These are phyloP conservation scores for Mycocentrospora acerina DNA, from an alignment of 2,329 filamentous ascomycete species.

Conservation along the genomic window DNA sequence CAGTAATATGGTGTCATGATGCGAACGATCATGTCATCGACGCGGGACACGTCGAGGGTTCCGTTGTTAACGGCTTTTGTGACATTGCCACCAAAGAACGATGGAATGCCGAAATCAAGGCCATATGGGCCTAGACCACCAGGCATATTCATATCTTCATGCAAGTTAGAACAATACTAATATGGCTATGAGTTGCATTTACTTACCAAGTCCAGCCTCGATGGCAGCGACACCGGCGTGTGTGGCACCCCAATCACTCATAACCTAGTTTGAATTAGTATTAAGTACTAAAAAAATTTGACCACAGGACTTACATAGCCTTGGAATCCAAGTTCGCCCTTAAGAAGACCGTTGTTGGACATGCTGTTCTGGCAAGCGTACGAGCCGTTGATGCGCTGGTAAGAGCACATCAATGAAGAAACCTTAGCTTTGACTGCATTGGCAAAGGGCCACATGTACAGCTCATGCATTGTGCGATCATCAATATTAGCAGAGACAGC, in stretches of 20 bases:
- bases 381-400: conserved; percentile 41
- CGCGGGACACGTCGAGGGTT: conserved; percentile 40
- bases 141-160: conserved; percentile 51
- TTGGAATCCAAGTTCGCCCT: conserved; percentile 55
- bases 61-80: conserved; percentile 45
- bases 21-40: conserved; percentile 51
- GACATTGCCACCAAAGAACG: conserved; percentile 50
- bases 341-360: conserved; percentile 53
- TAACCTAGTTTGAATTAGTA: no score
- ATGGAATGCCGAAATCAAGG: conserved; percentile 25
- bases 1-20: conserved; percentile 51
- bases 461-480: conserved; percentile 65
- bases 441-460: conserved; percentile 68
- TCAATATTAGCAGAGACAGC: conserved; percentile 63
- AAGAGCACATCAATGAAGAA: conserved; percentile 62
- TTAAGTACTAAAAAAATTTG: no score
- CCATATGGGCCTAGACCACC: conserved; percentile 37
- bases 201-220: conserved; percentile 52
- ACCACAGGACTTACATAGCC: no score
- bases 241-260: conserved; percentile 49
- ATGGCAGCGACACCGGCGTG: conserved; percentile 49
- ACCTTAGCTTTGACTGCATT: conserved; percentile 61
- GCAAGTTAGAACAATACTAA: no score
- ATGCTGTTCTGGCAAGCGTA: conserved; percentile 44
- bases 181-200: no score